phyloP scores from a whole-genome alignment of 225 moss, liverwort and hornwort genomes.

The Marchantia polymorpha region DNA sequence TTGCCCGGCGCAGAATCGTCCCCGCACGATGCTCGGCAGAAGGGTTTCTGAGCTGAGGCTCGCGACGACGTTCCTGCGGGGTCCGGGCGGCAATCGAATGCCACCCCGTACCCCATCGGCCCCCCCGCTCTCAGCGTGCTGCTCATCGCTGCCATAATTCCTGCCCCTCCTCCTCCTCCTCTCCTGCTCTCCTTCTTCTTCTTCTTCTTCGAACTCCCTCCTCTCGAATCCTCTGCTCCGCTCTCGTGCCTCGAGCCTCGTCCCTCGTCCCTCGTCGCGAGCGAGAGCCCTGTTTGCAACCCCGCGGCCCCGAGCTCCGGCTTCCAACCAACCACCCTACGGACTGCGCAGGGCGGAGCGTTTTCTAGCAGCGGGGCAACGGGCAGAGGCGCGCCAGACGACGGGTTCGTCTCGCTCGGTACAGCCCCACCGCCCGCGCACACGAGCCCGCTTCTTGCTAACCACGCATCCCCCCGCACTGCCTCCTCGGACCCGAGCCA shows the following conservation, averaged over 20 bases:
- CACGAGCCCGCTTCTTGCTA: background rate
- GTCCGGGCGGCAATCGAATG: slow-evolving; percentile 71
- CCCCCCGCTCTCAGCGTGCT: slow-evolving; percentile 2
- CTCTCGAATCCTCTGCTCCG: background rate
- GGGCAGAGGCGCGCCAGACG: background rate
- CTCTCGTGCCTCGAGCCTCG: background rate
- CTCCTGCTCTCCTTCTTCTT: no score
- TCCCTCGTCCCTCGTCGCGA: no score
- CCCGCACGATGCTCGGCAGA: slow-evolving; percentile 11
- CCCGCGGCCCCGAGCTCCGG: background rate
- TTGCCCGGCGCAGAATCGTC: slow-evolving; percentile 46
- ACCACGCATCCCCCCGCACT: background rate
- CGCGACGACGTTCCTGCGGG: slow-evolving; percentile 65
- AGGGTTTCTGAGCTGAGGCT: slow-evolving; percentile 13
- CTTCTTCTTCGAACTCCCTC: background rate
- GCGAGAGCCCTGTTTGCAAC: background rate
- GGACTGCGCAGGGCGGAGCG: background rate
- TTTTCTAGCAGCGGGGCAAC: background rate
- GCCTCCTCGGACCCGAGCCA: background rate
- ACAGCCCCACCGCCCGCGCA: background rate
- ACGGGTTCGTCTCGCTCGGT: background rate
- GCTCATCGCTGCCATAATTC: slow-evolving; percentile 40
- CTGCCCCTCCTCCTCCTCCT: background rate
- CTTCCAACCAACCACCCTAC: background rate
- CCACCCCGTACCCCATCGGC: slow-evolving; percentile 7